phyloP scores from a whole-genome alignment of 306 rosid genomes.

The Cyclanthera cordifolia region DNA sequence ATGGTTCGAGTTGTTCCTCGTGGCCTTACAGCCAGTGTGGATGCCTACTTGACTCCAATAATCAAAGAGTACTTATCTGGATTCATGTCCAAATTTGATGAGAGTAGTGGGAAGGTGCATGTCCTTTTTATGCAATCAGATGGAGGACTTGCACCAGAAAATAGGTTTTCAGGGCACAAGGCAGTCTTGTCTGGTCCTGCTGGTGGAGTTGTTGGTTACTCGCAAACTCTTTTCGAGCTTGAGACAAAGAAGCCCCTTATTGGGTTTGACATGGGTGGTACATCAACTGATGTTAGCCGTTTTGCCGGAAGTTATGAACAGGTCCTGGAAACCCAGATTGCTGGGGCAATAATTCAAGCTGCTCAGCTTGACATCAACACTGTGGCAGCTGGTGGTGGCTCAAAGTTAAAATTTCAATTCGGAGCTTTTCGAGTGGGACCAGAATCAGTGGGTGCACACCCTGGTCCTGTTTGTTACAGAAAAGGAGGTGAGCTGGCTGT shows the following conservation, averaged over 20 bases:
- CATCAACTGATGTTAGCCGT: slow-evolving; percentile 95
- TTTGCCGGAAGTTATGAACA: slow-evolving; percentile 88
- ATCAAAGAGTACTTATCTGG: slow-evolving; percentile 88
- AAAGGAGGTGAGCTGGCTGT: slow-evolving; percentile 90
- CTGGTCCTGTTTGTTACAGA: slow-evolving; percentile 90
- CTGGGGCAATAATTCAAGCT: slow-evolving; percentile 86
- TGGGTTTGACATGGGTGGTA: slow-evolving; percentile 98
- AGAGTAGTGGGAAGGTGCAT: slow-evolving; percentile 55
- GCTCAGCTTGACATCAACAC: slow-evolving; percentile 96
- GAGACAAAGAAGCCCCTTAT: slow-evolving; percentile 80
- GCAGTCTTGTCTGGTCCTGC: slow-evolving; percentile 97
- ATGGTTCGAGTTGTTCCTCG: slow-evolving; percentile 97
- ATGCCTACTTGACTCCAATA: slow-evolving; percentile 94
- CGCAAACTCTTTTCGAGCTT: slow-evolving; percentile 74
- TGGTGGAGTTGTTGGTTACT: slow-evolving; percentile 96
- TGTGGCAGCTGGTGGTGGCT: slow-evolving; percentile 97
- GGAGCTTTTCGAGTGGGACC: slow-evolving; percentile 86
- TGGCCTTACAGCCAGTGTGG: slow-evolving; percentile 87
- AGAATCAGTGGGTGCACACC: slow-evolving; percentile 97
- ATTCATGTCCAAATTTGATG: slow-evolving; percentile 78
- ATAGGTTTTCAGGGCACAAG: slow-evolving; percentile 82
- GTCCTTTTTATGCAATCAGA: slow-evolving; percentile 97
- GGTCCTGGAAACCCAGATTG: slow-evolving; percentile 84
- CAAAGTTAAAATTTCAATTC: slow-evolving; percentile 76
- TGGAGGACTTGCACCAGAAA: slow-evolving; percentile 95